phyloP scores from a whole-genome alignment of 805 yeast genomes.

The Hanseniaspora guilliermondii region DNA sequence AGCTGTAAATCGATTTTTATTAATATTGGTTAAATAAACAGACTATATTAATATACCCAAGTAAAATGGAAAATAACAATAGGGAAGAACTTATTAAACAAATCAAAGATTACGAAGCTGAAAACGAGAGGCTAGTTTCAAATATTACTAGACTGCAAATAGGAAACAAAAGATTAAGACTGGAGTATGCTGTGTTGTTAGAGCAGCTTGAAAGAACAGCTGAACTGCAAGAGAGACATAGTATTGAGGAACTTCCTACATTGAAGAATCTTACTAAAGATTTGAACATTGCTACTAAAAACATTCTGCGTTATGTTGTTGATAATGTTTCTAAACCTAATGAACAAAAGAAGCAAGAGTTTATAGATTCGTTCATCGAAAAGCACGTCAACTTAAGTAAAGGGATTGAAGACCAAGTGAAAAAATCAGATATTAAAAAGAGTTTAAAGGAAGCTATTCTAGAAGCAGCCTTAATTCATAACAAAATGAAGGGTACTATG shows the following conservation, averaged over 20 bases:
- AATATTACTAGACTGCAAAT: slow-evolving; percentile 7
- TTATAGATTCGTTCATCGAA: slow-evolving; percentile 1
- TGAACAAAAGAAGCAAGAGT: slow-evolving; percentile 6
- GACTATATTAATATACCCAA: background rate
- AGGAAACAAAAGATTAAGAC: slow-evolving; percentile 48
- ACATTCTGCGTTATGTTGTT: background rate
- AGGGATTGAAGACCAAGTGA: background rate
- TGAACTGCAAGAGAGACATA: background rate
- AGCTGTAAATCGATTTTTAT: too few relatives aligned
- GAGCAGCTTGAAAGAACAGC: slow-evolving; percentile 52
- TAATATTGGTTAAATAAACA: background rate
- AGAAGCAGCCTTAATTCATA: slow-evolving; percentile 65
- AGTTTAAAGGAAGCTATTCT: slow-evolving; percentile 62
- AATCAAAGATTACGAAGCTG: background rate
- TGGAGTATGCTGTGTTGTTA: slow-evolving; percentile 69
- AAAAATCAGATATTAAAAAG: slow-evolving; percentile 36
- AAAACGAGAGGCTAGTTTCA: slow-evolving; percentile 1
- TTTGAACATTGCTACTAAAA: slow-evolving; percentile 6
- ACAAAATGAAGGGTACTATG: slow-evolving; percentile 34
- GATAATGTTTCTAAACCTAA: background rate
- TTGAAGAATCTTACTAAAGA: slow-evolving; percentile 8
- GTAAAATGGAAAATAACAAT: background rate
- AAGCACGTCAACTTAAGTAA: background rate
- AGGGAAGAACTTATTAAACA: background rate
- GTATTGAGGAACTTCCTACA: slow-evolving; percentile 7